These are phyloP conservation scores for Leccinum sublutescens DNA, from an alignment of 768 basidiomycete genomes.

Conservation along the genomic window DNA sequence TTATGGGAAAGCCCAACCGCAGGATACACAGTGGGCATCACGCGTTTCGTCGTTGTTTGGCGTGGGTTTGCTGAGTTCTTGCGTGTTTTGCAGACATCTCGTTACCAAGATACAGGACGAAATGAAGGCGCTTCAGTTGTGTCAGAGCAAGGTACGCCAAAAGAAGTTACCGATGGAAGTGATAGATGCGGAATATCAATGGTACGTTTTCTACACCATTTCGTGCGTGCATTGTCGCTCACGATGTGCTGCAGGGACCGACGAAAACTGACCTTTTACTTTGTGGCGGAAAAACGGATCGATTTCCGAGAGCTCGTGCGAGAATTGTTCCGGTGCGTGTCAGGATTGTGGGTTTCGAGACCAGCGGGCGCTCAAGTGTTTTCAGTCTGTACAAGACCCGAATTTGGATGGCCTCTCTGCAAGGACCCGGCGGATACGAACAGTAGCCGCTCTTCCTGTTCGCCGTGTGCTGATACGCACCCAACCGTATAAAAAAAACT, in stretches of 20 bases:
- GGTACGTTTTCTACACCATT: slow-evolving; percentile 48
- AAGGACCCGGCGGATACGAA: slow-evolving; percentile 46
- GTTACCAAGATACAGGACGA: slow-evolving; percentile 88
- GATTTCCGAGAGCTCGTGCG: slow-evolving; percentile 96
- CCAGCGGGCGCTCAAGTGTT: slow-evolving; percentile 3
- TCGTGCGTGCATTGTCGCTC: background rate
- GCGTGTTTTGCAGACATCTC: slow-evolving; percentile 55
- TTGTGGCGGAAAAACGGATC: slow-evolving; percentile 92
- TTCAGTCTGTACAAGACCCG: slow-evolving; percentile 85
- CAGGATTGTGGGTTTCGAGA: background rate
- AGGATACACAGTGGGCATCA: slow-evolving; percentile 70
- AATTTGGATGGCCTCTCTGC: slow-evolving; percentile 92
- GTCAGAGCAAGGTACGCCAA: slow-evolving; percentile 87
- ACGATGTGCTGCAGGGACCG: slow-evolving; percentile 67
- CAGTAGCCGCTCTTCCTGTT: slow-evolving; percentile 32
- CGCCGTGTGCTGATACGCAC: background rate
- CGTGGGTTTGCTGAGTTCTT: background rate
- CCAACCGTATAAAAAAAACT: slow-evolving; percentile 9
- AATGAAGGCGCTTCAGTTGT: slow-evolving; percentile 85
- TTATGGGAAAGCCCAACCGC: slow-evolving; percentile 78
- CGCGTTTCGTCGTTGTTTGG: background rate
- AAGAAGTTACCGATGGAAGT: slow-evolving; percentile 99
- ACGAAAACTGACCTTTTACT: slow-evolving; percentile 97
- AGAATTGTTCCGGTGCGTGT: slow-evolving; percentile 78
- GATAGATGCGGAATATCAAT: slow-evolving; percentile 97